phyloP scores from a whole-genome alignment of 176 grass and related monocot genomes.

The Leersia perrieri region DNA sequence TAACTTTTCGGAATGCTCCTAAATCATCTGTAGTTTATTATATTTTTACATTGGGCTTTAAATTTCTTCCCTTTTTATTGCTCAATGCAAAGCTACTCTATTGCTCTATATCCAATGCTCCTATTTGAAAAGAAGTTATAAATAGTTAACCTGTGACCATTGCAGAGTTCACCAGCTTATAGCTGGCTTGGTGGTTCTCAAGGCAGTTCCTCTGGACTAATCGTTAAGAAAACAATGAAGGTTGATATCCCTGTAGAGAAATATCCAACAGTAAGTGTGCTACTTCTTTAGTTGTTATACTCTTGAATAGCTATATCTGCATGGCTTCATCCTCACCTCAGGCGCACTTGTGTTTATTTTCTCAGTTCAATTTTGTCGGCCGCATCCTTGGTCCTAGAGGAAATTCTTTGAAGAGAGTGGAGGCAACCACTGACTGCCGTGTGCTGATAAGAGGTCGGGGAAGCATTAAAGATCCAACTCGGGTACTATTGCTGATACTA shows the following conservation, averaged over 20 bases:
- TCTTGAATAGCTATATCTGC: slow-evolving; percentile 2
- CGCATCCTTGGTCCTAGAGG: slow-evolving; percentile 96
- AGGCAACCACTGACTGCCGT: slow-evolving; percentile 91
- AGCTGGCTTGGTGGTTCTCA: slow-evolving; percentile 90
- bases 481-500: slow-evolving; percentile 51
- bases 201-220: slow-evolving; percentile 77
- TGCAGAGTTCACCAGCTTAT: slow-evolving; percentile 87
- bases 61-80: not conserved
- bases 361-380: slow-evolving; percentile 93
- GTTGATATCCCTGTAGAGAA: slow-evolving; percentile 88
- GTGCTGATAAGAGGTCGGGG: slow-evolving; percentile 94
- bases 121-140: slow-evolving; percentile 15
- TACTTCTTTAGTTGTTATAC: slow-evolving; percentile 1
- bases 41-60: slow-evolving; percentile 14
- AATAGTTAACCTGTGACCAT: slow-evolving; percentile 29
- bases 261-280: slow-evolving; percentile 87
- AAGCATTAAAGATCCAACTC: slow-evolving; percentile 93
- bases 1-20: not conserved
- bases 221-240: slow-evolving; percentile 96
- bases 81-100: not conserved
- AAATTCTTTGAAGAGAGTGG: slow-evolving; percentile 92
- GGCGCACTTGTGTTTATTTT: slow-evolving; percentile 22
- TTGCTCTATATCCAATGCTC: not conserved
- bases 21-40: not conserved
- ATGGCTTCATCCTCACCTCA: not conserved